Percentiles rank a stretch among this genome's conserved stretches.
Conservation (phyloP, 345 rosid genomes). For the Lenwebbia sp. region DNA sequence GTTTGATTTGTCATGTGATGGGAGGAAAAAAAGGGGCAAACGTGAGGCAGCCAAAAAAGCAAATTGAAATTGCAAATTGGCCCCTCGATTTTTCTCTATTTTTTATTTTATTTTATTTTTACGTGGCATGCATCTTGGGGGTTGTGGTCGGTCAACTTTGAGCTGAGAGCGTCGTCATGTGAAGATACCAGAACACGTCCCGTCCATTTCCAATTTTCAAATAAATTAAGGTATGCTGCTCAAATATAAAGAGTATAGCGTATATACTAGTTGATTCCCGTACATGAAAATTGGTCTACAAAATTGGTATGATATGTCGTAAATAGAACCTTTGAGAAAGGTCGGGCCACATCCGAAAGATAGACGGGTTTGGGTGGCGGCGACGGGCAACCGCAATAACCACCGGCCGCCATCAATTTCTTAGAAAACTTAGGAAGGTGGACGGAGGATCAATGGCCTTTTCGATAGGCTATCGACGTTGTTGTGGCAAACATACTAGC, state of each 20-base stretch:
- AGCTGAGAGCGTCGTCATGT: not conserved
- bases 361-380: not conserved
- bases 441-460: not conserved
- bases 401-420: not conserved
- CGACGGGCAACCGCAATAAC: not conserved
- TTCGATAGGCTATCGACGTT: not conserved
- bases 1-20: conserved; percentile 3
- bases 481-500: not conserved
- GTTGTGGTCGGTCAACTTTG: not conserved
- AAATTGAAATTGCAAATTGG: not conserved
- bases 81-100: not conserved
- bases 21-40: too few species aligned
- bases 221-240: not conserved
- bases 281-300: not conserved
- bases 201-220: not conserved
- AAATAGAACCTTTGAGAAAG: not conserved
- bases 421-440: not conserved
- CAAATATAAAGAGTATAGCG: not conserved
- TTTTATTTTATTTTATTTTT: too few species aligned
- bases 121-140: not conserved
- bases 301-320: not conserved
- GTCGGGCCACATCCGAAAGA: not conserved
- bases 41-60: not conserved
- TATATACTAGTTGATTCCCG: not conserved
- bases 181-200: not conserved